phyloP scores from a whole-genome alignment of 129 eudicot species.

The Pseudognaphalium luteoalbum region DNA sequence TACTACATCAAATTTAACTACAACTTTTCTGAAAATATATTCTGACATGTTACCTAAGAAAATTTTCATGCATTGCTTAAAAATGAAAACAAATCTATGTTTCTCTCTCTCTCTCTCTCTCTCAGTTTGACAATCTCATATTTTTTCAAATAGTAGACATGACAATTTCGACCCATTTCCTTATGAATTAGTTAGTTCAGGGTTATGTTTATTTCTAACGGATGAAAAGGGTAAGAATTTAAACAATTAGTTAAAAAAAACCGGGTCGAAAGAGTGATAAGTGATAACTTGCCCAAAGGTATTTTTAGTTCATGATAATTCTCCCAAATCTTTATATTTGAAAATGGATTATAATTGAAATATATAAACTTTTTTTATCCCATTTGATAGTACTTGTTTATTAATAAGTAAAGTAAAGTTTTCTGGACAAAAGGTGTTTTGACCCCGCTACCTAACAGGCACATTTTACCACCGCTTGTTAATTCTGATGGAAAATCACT shows the following conservation, averaged over 20 bases:
- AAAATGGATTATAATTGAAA: background rate
- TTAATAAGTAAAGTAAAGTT: background rate
- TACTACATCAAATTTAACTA: slow-evolving; percentile 10
- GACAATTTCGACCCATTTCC: background rate
- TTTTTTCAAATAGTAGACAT: background rate
- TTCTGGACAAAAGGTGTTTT: background rate
- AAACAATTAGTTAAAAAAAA: background rate
- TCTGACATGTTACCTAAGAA: background rate
- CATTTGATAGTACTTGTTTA: background rate
- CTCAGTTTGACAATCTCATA: background rate
- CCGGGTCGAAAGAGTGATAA: background rate
- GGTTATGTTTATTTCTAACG: background rate
- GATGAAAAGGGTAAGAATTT: background rate
- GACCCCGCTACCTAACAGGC: background rate
- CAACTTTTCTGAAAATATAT: background rate
- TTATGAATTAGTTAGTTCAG: background rate
- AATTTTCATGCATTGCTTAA: background rate
- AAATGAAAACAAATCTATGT: slow-evolving; percentile 3
- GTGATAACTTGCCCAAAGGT: background rate
- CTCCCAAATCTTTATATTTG: background rate
- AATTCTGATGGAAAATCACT: slow-evolving; percentile 2
- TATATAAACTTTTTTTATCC: background rate
- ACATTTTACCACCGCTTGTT: background rate
- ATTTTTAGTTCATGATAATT: too few relatives aligned
- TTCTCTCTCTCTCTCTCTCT: too few relatives aligned